A percentile compares a stretch with the other conserved stretches of the same genome.
These are phyloP conservation scores for Sugiyamaella valdiviana DNA, from an alignment of 805 yeast species.

Conservation along the genomic window DNA sequence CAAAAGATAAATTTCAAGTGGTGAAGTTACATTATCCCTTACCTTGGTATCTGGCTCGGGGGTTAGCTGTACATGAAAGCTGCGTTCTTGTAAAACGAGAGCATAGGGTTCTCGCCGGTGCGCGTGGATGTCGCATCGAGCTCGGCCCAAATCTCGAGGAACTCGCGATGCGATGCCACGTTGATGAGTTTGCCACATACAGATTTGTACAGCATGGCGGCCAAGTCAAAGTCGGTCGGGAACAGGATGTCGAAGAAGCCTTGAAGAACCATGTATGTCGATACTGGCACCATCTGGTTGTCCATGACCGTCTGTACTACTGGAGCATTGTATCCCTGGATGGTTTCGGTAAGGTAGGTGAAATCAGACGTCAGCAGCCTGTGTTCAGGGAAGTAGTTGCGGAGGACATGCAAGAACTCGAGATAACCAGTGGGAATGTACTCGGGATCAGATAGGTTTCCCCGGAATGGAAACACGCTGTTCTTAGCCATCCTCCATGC, in stretches of 20 bases:
- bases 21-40: not conserved
- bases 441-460: conserved; percentile 63
- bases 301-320: conserved; percentile 73
- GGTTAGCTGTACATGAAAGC: conserved; percentile 40
- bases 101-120: conserved; percentile 80
- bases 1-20: not conserved
- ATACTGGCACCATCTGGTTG: conserved; percentile 59
- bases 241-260: conserved; percentile 85
- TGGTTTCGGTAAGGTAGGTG: conserved; percentile 35
- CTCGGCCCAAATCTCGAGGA: conserved; percentile 67
- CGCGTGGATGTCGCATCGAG: conserved; percentile 58
- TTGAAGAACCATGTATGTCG: conserved; percentile 75
- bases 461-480: conserved; percentile 57
- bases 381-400: conserved; percentile 67
- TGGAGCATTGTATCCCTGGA: conserved; percentile 60
- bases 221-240: conserved; percentile 67
- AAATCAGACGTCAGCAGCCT: conserved; percentile 71
- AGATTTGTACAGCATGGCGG: conserved; percentile 54
- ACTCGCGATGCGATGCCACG: conserved; percentile 55
- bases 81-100: conserved; percentile 69
- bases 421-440: conserved; percentile 73
- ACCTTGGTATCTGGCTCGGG: not conserved
- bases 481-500: conserved; percentile 40
- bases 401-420: conserved; percentile 57
- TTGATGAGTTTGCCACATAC: conserved; percentile 55